These are phyloP conservation scores for Coffea canephora DNA, from an alignment of 257 asterid genomes.

Conservation along the genomic window DNA sequence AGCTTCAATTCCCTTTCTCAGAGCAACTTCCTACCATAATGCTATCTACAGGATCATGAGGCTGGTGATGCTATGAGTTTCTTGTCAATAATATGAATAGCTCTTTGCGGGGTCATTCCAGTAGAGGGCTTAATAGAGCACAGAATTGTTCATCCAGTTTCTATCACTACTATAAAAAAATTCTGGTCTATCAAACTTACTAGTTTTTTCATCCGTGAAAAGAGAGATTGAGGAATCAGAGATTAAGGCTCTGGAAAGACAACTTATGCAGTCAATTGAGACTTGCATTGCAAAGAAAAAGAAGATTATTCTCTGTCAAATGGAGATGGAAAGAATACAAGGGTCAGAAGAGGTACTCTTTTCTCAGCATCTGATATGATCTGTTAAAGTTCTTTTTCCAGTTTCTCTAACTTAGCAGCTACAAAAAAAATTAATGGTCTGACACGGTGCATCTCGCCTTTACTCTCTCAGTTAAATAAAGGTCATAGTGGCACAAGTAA, in stretches of 20 bases:
- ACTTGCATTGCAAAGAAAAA: constrained; percentile 91
- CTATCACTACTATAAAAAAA: not conserved
- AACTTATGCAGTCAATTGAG: constrained; percentile 94
- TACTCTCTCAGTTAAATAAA: too few species aligned
- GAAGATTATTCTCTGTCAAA: constrained; percentile 79
- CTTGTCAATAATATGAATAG: not conserved
- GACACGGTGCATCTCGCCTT: not conserved
- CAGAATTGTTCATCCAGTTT: not conserved
- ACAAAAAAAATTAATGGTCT: not conserved
- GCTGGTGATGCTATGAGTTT: not conserved
- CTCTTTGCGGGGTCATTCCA: not conserved
- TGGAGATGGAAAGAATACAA: constrained; percentile 84
- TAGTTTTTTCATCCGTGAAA: constrained; percentile 17
- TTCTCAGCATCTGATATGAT: constrained; percentile 10
- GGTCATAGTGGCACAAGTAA: not conserved
- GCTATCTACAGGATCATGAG: not conserved
- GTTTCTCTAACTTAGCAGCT: not conserved
- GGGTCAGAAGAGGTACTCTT: constrained; percentile 85
- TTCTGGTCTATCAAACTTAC: constrained; percentile 13
- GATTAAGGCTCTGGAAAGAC: constrained; percentile 89
- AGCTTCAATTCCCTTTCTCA: not conserved
- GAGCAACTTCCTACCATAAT: not conserved
- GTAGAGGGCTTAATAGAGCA: not conserved
- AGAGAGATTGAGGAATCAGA: constrained; percentile 97
- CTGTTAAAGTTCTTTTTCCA: constrained; percentile 8